A percentile compares a stretch with the other conserved stretches of the same genome.
Evolutionary conservation across 148 eudicot genomes (phyloP).

Genomic region (Rhododendron kiyosumense): DNA sequence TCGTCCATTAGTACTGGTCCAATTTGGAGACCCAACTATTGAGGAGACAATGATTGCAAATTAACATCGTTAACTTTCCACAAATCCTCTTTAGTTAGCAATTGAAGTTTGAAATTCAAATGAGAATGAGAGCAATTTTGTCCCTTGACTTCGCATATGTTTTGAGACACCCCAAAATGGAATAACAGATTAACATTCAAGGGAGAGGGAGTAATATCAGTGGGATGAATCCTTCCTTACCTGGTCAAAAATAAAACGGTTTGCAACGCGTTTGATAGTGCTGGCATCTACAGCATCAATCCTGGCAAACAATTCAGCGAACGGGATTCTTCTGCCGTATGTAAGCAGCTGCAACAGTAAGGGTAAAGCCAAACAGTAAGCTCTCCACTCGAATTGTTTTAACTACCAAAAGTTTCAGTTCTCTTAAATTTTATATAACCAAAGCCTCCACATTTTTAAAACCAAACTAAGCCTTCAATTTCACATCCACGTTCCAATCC

Average conservation of each 20-base stretch:
- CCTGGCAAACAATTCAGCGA: slow-evolving; percentile 82
- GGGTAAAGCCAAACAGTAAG: neutral
- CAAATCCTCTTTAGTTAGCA: neutral
- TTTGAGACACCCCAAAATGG: neutral
- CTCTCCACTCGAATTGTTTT: neutral
- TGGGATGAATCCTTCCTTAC: slow-evolving; percentile 27
- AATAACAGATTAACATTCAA: neutral
- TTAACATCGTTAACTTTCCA: neutral
- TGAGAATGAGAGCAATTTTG: neutral
- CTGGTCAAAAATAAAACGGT: slow-evolving; percentile 72
- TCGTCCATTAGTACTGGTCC: neutral
- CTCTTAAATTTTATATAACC: neutral
- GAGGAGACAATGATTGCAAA: neutral
- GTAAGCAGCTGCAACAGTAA: slow-evolving; percentile 63
- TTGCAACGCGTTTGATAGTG: slow-evolving; percentile 85
- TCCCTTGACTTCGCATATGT: neutral
- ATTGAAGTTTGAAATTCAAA: neutral
- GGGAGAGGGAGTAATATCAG: neutral
- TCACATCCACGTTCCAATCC: neutral
- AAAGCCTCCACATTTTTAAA: neutral
- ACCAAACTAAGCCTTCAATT: neutral
- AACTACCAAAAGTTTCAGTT: neutral
- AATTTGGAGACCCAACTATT: neutral
- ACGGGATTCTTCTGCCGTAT: slow-evolving; percentile 87
- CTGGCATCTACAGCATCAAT: slow-evolving; percentile 84